These are phyloP conservation scores for Fusarium albidum DNA, from an alignment of 2,329 filamentous ascomycete genomes.

Conservation along the genomic window DNA sequence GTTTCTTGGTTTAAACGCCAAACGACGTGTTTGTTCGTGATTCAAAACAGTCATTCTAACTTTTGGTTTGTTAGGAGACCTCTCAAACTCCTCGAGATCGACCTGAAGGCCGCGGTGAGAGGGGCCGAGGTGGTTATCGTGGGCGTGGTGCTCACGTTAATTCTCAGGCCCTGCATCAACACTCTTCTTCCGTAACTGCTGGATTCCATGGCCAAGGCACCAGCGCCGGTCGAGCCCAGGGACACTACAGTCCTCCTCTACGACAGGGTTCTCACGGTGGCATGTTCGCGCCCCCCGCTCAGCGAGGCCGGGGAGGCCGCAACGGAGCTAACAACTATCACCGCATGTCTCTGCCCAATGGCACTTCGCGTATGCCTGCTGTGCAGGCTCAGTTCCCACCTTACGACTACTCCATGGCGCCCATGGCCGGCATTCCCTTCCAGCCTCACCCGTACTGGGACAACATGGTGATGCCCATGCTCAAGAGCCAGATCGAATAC, in stretches of 20 bases:
- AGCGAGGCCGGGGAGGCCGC: slow-evolving; percentile 48
- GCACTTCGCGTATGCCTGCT: slow-evolving; percentile 45
- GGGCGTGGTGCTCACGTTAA: slow-evolving; percentile 54
- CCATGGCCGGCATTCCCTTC: slow-evolving; percentile 49
- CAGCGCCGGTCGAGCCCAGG: slow-evolving; percentile 44
- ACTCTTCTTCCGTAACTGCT: slow-evolving; percentile 33
- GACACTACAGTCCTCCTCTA: slow-evolving; percentile 55
- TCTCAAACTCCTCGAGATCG: slow-evolving; percentile 42
- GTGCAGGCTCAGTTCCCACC: slow-evolving; percentile 47
- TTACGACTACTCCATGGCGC: slow-evolving; percentile 51
- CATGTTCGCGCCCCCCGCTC: slow-evolving; percentile 44
- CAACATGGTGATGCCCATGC: slow-evolving; percentile 55
- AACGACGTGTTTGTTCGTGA: background rate
- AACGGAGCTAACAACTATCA: slow-evolving; percentile 47
- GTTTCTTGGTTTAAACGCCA: background rate
- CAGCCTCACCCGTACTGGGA: slow-evolving; percentile 58
- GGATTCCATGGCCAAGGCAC: slow-evolving; percentile 48
- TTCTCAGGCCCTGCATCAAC: slow-evolving; percentile 47
- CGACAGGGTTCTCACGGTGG: slow-evolving; percentile 50
- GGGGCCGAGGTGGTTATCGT: slow-evolving; percentile 55
- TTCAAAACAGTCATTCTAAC: slow-evolving; percentile 5
- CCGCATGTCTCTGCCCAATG: slow-evolving; percentile 51
- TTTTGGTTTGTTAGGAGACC: slow-evolving; percentile 36
- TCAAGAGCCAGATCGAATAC: slow-evolving; percentile 75
- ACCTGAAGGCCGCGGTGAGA: slow-evolving; percentile 50